Base-by-base conservation (phyloP, 768 basidiomycete genomes). In the Clavaria fumosa region DNA sequence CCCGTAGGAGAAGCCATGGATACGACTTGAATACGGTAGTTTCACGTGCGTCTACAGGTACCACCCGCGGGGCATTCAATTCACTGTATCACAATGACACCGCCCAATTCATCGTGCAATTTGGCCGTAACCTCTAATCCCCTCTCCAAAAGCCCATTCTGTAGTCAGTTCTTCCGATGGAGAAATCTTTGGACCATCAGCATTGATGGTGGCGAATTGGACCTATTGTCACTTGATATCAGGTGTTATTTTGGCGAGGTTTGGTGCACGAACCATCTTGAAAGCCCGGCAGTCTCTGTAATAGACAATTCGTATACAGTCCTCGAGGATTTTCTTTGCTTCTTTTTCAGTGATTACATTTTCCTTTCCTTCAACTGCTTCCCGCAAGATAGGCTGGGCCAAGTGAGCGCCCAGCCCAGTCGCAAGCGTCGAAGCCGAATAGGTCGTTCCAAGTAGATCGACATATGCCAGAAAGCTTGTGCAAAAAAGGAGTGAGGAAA, bases 401-500 rank as follows among this genome's bases (percentile, higher is more conserved):
- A 99, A 82, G 56, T 90, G 78, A 4, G 78, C 69, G 10, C 93
- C 95, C 57, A 85, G 95, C 0, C 95, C 93, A 1, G 95, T 96
- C 2, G 91, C 95, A 15, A 99, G 70, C 4, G 90, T 90, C 10
- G 89, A 78, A 2, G 93, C 76, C 6, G 80, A 69, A 56, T 97
- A 97, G 0, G 95, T 99, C 19, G 89, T 93, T n/a, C 93, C 95
- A 15, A 93, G 67, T 4, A 97, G 67, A 57, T 99, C 93, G 32
- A 99, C 91, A 51, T 78, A 96, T 4, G 88, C 75, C 34, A 97
- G 61, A 68, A 95, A 96, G 15, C 90, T 95, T 49, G 3, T 23
- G 7, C n/a, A 22, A 21, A 1, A 24, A 26, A 11, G 18, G 18
- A 31, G 9, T n/a, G 21, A 9, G 9, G 32, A 40, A 37, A 11